Evolutionary conservation across 345 rosid species (phyloP), one percentile per base, ranked within the genome.

Genomic region (Punica granatum): DNA sequence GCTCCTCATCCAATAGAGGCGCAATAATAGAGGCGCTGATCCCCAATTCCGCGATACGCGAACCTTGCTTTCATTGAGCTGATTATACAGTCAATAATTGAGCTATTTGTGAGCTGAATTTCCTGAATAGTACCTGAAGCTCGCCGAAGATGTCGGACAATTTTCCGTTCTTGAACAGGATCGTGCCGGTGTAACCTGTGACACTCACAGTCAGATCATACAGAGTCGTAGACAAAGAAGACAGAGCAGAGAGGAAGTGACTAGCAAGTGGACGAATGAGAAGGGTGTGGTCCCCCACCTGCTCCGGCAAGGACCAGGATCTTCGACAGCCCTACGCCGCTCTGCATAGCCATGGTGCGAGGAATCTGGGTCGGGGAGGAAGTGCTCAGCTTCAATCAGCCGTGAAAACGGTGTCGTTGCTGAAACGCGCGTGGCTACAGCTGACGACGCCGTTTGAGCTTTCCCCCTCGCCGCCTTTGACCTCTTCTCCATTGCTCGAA

Each of bases 221-320:
- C 5, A 30, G 35, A 60, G 12, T 30, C 62, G 30, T 6, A 67
- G 23, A n/a, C 28, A 59, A 18, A 18, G 30, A 15, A 12, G 35
- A 32, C 35, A 7, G 39, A 19, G n/a, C 18, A 14, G 19, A 6
- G n/a, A 65, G 41, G 6, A n/a, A 5, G 34, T 30, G 39, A 53
- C 15, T 33, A n/a, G 61, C 33, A 31, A 28, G 31, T 9, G 7
- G 43, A 3, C 14, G 32, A 42, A 7, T 19, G 32, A 59, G 33
- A 36, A 4, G 46, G 44, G 48, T 16, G 26, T 28, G 2, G 8
- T n/a, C 42, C 15, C 8, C 41, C 74, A 82, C 98, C 97, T 71
- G 96, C 96, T 75, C 97, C 97, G 70, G 78, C 96, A 53, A 93
- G 68, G 77, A 93, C 3, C 63, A 93, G 53, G 76, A 93, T 83